Conservation (phyloP, 1,139 yeast genomes). For the Arxiozyma heterogenica region DNA sequence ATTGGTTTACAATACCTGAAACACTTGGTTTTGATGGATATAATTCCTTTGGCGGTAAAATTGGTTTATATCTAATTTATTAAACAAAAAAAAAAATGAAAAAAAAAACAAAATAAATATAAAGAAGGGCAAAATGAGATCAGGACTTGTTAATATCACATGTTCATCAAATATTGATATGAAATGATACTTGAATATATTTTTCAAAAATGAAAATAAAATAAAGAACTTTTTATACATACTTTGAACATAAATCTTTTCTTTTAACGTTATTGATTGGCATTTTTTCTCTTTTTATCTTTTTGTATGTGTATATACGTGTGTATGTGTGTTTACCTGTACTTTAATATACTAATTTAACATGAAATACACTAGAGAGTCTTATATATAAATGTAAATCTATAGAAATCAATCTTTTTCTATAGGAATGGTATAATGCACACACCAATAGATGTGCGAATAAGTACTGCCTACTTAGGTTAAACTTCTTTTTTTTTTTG, state of each 20-base stretch:
- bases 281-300: conserved; percentile 8
- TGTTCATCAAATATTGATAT: too few species aligned
- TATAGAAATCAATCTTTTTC: too few species aligned
- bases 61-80: conserved; percentile 21
- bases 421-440: too few species aligned
- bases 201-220: neutral
- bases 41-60: conserved; percentile 42
- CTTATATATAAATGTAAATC: too few species aligned
- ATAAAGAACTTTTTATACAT: conserved; percentile 19
- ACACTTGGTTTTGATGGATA: conserved; percentile 34
- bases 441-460: too few species aligned
- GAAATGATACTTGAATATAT: too few species aligned
- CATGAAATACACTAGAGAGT: too few species aligned
- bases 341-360: neutral
- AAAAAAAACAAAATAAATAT: conserved; percentile 1
- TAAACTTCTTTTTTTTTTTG: too few species aligned
- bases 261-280: conserved; percentile 28
- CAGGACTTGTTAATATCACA: neutral
- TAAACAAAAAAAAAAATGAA: neutral
- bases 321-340: neutral
- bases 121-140: neutral
- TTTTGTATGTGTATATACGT: neutral
- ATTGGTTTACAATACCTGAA: conserved; percentile 39
- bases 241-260: conserved; percentile 34
- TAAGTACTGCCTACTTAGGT: too few species aligned